Evolutionary conservation across 192 early-diverging fungal species (phyloP).

Genomic region (Paraglomus brasilianum): DNA sequence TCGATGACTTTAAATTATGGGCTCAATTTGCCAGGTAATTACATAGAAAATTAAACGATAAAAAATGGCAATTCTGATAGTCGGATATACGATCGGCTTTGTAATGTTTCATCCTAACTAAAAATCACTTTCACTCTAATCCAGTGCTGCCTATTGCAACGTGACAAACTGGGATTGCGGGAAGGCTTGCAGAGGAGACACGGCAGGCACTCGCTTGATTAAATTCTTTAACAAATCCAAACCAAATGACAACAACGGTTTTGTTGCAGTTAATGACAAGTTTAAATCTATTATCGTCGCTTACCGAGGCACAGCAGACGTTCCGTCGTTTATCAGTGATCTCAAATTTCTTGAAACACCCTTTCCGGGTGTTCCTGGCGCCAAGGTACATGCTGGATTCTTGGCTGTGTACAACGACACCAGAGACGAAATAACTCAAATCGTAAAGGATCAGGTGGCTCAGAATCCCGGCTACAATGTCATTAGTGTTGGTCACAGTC

Average conservation of each 20-base stretch:
- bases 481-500: neutral
- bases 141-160: conserved; percentile 17
- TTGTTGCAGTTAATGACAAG: conserved; percentile 23
- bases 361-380: neutral
- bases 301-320: conserved; percentile 4
- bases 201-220: neutral
- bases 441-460: neutral
- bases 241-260: conserved; percentile 18
- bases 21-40: conserved; percentile 7
- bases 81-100: too few species aligned
- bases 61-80: too few species aligned
- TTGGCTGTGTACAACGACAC: conserved; percentile 8
- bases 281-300: conserved; percentile 6
- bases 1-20: conserved; percentile 10
- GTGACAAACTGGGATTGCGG: conserved; percentile 24
- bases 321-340: neutral
- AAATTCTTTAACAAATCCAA: neutral
- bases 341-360: neutral
- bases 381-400: conserved; percentile 15
- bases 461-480: conserved; percentile 8
- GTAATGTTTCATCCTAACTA: too few species aligned
- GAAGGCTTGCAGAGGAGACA: neutral
- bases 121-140: neutral
- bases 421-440: neutral
- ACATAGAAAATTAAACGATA: too few species aligned